Percentiles rank a stretch among this genome's conserved stretches.
Conservation (phyloP, 345 rosid genomes). For the Citrus maxima region DNA sequence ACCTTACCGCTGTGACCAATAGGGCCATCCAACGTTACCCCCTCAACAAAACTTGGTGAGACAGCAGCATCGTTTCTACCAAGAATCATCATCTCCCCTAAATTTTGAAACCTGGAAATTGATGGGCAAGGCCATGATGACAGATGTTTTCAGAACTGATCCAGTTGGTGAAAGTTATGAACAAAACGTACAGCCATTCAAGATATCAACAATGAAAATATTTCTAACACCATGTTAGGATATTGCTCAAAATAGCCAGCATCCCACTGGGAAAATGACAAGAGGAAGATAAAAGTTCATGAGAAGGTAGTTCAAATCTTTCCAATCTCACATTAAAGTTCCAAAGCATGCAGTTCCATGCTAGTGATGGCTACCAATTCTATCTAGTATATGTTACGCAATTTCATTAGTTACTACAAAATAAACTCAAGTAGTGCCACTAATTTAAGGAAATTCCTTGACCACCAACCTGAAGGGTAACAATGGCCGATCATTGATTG, state of each 20-base stretch:
- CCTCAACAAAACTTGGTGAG: constrained; percentile 85
- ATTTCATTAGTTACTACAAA: neutral
- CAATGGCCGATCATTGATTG: constrained; percentile 80
- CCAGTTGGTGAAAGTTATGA: neutral
- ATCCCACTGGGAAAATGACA: neutral
- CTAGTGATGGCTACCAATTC: neutral
- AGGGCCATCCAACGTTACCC: constrained; percentile 85
- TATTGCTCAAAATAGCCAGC: neutral
- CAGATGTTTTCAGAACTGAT: neutral
- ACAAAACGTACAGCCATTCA: neutral
- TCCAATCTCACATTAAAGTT: neutral
- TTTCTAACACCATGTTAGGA: too few relatives aligned
- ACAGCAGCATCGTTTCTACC: constrained; percentile 86
- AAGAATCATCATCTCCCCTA: constrained; percentile 96
- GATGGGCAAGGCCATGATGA: neutral
- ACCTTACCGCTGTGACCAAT: constrained; percentile 76
- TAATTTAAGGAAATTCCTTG: neutral
- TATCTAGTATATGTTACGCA: neutral
- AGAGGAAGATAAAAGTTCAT: neutral
- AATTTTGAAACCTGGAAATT: constrained; percentile 70
- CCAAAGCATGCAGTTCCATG: neutral
- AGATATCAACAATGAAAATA: neutral
- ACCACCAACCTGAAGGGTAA: constrained; percentile 76
- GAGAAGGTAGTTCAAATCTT: neutral
- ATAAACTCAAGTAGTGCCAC: neutral